Base-by-base conservation (phyloP, 257 asterid genomes). In the Ajuga chamaepitys region DNA sequence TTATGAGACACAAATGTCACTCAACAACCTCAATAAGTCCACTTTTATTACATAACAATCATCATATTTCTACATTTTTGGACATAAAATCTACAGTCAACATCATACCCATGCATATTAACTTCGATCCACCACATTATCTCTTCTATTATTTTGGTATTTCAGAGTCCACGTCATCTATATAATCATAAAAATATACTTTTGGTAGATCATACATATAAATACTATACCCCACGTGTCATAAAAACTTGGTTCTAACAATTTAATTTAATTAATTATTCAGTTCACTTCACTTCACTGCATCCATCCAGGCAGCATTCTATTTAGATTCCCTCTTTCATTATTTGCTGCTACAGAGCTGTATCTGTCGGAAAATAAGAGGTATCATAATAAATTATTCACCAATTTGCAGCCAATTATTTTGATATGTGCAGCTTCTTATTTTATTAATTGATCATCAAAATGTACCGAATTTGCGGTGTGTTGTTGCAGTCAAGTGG, bases 261-360 rank as follows among this genome's bases (percentile, higher is more conserved):
- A n/a, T n/a, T n/a, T n/a, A n/a, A n/a, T n/a, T n/a, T n/a, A n/a
- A n/a, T n/a, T n/a, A n/a, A n/a, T n/a, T n/a, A n/a, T n/a, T n/a
- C n/a, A n/a, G n/a, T 30, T 8, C 37, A 30, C 4, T 30, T 21
- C n/a, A 24, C 45, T 32, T 77, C 67, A 76, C 35, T 75, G 81
- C 84, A 71, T 80, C 84, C 86, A 78, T 68, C 81, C 80, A 37
- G 78, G 88, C 57, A 77, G 68, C 60, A 79, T 72, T 53, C 74
- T 66, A 28, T 37, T 44, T 64, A 26, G 70, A 64, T 72, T 71
- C 35, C 64, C 66, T 22, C 70, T 21, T 30, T 20, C 78, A 71
- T 66, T 22, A 58, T 66, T 76, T 3, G 57, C 61, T 64, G 46
- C 76, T 60, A 40, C 70, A 1, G 37, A 18, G 50, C 45, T 57